Conservation (phyloP, 129 eudicot species). For the Artemisia annua region DNA sequence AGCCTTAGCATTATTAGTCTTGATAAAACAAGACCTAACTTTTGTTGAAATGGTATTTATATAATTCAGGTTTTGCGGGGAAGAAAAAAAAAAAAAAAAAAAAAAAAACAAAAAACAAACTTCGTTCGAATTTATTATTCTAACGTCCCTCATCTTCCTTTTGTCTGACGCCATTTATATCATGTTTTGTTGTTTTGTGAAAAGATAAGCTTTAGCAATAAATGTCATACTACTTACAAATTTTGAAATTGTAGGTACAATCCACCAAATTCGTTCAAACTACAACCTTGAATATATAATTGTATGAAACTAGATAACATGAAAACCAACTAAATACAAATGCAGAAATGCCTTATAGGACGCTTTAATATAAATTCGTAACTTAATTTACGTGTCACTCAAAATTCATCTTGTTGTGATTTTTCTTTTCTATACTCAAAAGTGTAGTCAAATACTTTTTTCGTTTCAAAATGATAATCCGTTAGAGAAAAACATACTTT, state of each 20-base stretch:
- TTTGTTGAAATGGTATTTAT: too few relatives aligned
- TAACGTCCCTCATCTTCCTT: constrained; percentile 25
- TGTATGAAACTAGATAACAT: background rate
- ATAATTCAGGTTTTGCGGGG: too few relatives aligned
- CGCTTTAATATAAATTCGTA: too few relatives aligned
- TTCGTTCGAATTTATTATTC: constrained; percentile 22
- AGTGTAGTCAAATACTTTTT: too few relatives aligned
- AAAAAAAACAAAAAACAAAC: too few relatives aligned
- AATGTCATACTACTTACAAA: constrained; percentile 13
- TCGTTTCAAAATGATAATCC: too few relatives aligned
- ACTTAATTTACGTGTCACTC: too few relatives aligned
- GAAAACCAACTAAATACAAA: background rate
- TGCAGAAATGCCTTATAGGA: background rate
- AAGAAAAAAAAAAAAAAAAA: too few relatives aligned
- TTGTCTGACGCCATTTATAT: constrained; percentile 30
- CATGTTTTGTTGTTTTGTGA: constrained; percentile 18
- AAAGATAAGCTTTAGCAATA: constrained; percentile 14
- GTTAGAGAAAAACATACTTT: too few relatives aligned
- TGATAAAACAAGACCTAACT: background rate
- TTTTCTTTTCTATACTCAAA: too few relatives aligned
- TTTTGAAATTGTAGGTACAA: background rate
- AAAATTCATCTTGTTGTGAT: too few relatives aligned
- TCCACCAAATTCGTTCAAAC: background rate
- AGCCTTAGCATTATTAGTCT: too few relatives aligned
- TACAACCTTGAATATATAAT: background rate